A percentile compares a stretch with the other conserved stretches of the same genome.
Evolutionary conservation across 305 asterid species (phyloP).

Genomic region (Solanum hybrid): DNA sequence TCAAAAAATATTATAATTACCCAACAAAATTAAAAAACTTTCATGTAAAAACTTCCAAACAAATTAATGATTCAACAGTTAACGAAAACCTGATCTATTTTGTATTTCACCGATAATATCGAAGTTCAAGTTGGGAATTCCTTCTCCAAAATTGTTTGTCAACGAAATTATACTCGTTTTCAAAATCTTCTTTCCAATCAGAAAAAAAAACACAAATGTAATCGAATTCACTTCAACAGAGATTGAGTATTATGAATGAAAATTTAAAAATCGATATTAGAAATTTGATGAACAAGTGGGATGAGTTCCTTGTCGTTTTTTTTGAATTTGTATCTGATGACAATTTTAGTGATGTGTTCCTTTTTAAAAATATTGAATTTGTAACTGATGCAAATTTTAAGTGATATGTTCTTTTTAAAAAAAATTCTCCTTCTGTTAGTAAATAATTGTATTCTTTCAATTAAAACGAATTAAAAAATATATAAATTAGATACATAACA

Average conservation of each 20-base stretch:
- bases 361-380: too few relatives aligned
- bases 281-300: neutral
- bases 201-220: neutral
- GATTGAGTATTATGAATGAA: too few relatives aligned
- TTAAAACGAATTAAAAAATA: too few relatives aligned
- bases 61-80: neutral
- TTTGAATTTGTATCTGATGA: neutral
- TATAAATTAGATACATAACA: neutral
- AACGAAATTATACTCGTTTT: too few relatives aligned
- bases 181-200: neutral
- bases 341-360: neutral
- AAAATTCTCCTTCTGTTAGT: neutral
- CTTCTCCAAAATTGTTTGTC: neutral
- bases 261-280: too few relatives aligned
- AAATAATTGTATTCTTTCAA: neutral
- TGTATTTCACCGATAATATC: neutral
- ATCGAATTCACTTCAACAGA: too few relatives aligned
- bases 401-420: neutral
- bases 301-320: too few relatives aligned
- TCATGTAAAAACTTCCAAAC: neutral
- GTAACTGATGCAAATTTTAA: neutral
- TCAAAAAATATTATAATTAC: neutral
- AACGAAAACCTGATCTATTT: too few relatives aligned
- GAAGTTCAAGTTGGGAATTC: neutral
- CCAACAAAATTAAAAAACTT: neutral